Evolutionary conservation across 176 grass and related monocot genomes (phyloP).

Genomic region (Tillandsia fasciculata): DNA sequence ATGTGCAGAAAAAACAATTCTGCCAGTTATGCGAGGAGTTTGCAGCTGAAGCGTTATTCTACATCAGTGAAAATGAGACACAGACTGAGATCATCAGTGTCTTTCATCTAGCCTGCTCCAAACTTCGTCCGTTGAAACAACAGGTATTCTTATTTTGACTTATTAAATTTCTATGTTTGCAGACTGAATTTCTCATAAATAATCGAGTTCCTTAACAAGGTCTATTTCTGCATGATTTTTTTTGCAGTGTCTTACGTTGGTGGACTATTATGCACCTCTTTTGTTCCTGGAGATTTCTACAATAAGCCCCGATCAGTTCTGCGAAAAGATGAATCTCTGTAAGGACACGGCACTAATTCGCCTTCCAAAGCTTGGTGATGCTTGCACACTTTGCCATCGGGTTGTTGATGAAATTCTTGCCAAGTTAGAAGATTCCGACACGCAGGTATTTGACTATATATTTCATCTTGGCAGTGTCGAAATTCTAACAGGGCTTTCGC

Average conservation of each 20-base stretch:
- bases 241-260: constrained; percentile 57
- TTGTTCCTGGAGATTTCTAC: constrained; percentile 51
- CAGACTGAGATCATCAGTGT: constrained; percentile 37
- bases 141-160: constrained; percentile 31
- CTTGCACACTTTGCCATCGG: constrained; percentile 56
- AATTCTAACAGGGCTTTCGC: no score
- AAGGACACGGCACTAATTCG: constrained; percentile 12
- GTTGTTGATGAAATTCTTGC: constrained; percentile 36
- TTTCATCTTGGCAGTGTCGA: background rate
- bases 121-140: constrained; percentile 34
- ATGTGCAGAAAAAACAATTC: constrained; percentile 26
- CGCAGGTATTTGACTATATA: constrained; percentile 31
- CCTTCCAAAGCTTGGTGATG: constrained; percentile 34
- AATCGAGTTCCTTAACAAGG: background rate
- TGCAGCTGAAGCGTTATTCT: constrained; percentile 43
- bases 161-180: background rate
- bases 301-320: constrained; percentile 61
- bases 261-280: constrained; percentile 54
- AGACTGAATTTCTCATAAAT: no score
- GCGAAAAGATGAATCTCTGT: constrained; percentile 51
- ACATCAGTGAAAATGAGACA: constrained; percentile 63
- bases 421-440: constrained; percentile 54
- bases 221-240: constrained; percentile 3
- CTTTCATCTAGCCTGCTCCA: constrained; percentile 55
- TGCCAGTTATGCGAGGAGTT: constrained; percentile 59